Base-by-base conservation (phyloP, 129 eudicot species). In the Lonicera japonica region DNA sequence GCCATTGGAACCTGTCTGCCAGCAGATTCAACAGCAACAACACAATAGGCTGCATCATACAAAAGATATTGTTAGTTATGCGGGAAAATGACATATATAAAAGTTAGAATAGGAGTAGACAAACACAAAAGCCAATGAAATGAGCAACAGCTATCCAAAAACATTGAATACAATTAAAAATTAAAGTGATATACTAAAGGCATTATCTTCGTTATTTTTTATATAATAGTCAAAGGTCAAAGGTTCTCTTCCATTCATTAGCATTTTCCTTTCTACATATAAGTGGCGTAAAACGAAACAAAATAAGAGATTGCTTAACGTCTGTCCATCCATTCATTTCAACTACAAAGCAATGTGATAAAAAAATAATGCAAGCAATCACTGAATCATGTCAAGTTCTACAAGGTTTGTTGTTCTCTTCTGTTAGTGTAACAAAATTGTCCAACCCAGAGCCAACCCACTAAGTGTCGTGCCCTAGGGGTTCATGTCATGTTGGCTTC, bases 1-100 rank as follows among this genome's bases (percentile, higher is more conserved):
- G 75, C 82, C 60, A 77, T 72, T 15, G 82, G 82, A 25, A 77
- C 20, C 70, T 77, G 82, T 46, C 82, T 71, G 36, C 82, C 82
- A 60, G 56, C 70, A 66, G 82, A 71, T 58, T 77, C 82, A 54
- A 71, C 82, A 14, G 82, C 82, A 39, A 77, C 82, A 66, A 77
- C 77, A 71, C 82, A 77, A 51, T 72, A 77, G 25, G 78, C 78
- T 68, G 66, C 73, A 68, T 21, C 61, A 39, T 50, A 14, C 21
- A 16, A 50, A 16, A 15, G 55, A 17, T 14, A n/a, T 13, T 5
- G 54, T 50, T 50, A 14, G 19, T 17, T 50, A 7, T 5, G 55
- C 8, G 55, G 55, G 21, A 50, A 16, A 50, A 16, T 14, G 21
- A 17, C 8, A 50, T 1, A 0, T 14, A 9, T 17, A 50, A 50